Evolutionary conservation across 805 yeast genomes (phyloP), one percentile per base, ranked within the genome.

Genomic region (Candida ortonii): DNA sequence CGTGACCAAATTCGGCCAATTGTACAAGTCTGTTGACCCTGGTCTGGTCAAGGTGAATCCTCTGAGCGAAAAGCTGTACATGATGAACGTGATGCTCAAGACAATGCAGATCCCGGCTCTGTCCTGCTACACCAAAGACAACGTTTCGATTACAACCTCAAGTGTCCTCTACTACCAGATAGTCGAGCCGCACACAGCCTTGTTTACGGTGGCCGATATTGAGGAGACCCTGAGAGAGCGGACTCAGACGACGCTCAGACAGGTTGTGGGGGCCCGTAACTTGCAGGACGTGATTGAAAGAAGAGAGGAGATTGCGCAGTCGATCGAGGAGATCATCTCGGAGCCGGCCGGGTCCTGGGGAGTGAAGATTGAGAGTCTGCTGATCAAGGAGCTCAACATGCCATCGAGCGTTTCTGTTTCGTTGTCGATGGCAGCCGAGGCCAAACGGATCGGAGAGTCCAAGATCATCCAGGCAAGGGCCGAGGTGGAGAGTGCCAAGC

Each of bases 391-490:
- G 55, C 65, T 80, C 50, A 61, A 62, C 14, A 65, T 80, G 44
- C 78, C 79, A 8, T 54, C 59, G 8, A 67, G 68, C 23, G 80
- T 80, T 29, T 74, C 80, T 32, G 62, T 69, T 32, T 74, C 85
- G 3, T 64, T 80, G 47, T 76, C 85, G 3, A 77, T 75, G 70
- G 87, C 86, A 12, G 84, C 88, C 12, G 84, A 81, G 64, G 80
- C 84, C 25, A 76, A 76, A 62, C 66, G 88, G 58, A 77, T 80
- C 41, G 87, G 87, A 63, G 88, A 80, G 57, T 72, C 80, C 51
- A 80, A 80, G 68, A 80, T 80, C 52, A 80, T 80, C 52, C 76
- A 78, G 42, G 86, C 86, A 22, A 74, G 71, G 56, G 85, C 86
- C 13, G 88, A 80, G 62, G 86, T 80, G 33, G 88, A 80, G 58